Percentiles rank a stretch among this genome's conserved stretches.
Evolutionary conservation across 2,329 filamentous ascomycete species (phyloP).

Genomic region (Tetracladium maxilliforme): DNA sequence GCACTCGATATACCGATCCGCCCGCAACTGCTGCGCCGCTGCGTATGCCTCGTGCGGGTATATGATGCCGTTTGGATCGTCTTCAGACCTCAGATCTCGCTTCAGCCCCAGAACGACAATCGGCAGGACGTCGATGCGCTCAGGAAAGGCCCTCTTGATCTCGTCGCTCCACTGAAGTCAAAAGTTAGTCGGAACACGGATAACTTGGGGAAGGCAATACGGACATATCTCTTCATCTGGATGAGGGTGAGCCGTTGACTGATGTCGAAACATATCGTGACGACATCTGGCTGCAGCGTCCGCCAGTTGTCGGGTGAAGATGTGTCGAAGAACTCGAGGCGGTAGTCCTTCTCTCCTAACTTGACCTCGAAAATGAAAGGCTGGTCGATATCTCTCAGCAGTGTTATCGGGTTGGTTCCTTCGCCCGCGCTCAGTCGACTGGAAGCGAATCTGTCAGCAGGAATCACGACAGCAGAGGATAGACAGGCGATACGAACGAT

Average conservation of each 20-base stretch:
- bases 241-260: constrained; percentile 40
- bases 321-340: constrained; percentile 46
- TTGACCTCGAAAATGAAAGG: constrained; percentile 42
- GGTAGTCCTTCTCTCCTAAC: constrained; percentile 27
- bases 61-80: constrained; percentile 43
- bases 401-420: constrained; percentile 23
- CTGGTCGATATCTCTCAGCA: constrained; percentile 43
- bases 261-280: constrained; percentile 48
- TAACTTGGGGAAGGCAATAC: constrained; percentile 11
- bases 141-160: constrained; percentile 28
- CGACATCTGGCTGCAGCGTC: constrained; percentile 38
- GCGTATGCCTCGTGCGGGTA: constrained; percentile 46
- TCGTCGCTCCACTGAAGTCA: constrained; percentile 40
- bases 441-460: no score
- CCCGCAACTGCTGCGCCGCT: constrained; percentile 40
- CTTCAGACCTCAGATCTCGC: constrained; percentile 39
- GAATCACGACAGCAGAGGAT: constrained; percentile 7
- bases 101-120: constrained; percentile 44
- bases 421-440: no score
- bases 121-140: constrained; percentile 30
- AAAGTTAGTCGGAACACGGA: constrained; percentile 3
- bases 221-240: constrained; percentile 39
- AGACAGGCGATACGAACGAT: no score
- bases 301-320: constrained; percentile 42
- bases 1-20: constrained; percentile 50